phyloP scores from a whole-genome alignment of 1,139 yeast species.

The Scheffersomyces segobiensis region DNA sequence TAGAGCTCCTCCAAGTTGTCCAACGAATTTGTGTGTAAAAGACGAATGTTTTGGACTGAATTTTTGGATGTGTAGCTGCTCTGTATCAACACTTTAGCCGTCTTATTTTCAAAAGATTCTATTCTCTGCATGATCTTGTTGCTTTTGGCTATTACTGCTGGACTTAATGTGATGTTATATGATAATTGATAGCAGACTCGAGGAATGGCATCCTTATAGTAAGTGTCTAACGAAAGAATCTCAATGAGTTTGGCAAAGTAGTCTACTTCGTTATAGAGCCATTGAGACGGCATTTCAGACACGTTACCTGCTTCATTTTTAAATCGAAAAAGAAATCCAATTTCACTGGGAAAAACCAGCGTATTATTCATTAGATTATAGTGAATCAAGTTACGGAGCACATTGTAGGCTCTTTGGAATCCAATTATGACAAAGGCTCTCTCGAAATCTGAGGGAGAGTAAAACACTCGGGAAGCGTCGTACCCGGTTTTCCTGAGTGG shows the following conservation, averaged over 20 bases:
- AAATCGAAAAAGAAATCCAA: slow-evolving; percentile 13
- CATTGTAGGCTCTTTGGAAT: slow-evolving; percentile 13
- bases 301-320: neutral
- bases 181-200: slow-evolving; percentile 15
- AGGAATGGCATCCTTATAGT: slow-evolving; percentile 13
- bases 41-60: slow-evolving; percentile 3
- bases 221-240: slow-evolving; percentile 18
- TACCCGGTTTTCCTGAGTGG: slow-evolving; percentile 1
- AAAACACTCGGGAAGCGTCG: slow-evolving; percentile 13
- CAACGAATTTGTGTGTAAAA: slow-evolving; percentile 12
- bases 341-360: slow-evolving; percentile 15
- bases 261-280: slow-evolving; percentile 6
- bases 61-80: slow-evolving; percentile 9
- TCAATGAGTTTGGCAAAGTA: slow-evolving; percentile 17
- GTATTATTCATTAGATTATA: slow-evolving; percentile 8
- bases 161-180: slow-evolving; percentile 10
- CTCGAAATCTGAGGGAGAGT: slow-evolving; percentile 2
- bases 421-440: slow-evolving; percentile 10
- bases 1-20: slow-evolving; percentile 17
- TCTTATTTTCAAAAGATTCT: slow-evolving; percentile 14
- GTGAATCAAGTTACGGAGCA: slow-evolving; percentile 13
- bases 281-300: neutral
- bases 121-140: slow-evolving; percentile 14
- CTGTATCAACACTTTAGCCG: slow-evolving; percentile 15
- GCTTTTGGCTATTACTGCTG: slow-evolving; percentile 5